phyloP scores from a whole-genome alignment of 2,329 filamentous ascomycete species.

The Apiospora sp. region DNA sequence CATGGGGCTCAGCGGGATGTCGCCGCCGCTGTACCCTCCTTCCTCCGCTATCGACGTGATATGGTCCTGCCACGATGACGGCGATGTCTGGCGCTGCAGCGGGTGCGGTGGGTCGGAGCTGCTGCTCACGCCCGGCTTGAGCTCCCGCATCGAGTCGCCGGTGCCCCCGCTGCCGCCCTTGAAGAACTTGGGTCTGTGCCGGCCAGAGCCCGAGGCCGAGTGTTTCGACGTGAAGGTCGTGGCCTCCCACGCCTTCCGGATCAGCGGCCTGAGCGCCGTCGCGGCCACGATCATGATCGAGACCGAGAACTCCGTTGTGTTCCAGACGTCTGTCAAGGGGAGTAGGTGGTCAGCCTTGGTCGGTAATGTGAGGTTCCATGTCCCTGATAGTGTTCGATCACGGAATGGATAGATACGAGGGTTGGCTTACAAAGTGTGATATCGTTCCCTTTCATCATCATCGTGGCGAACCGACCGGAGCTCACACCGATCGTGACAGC shows the following conservation, averaged over 20 bases:
- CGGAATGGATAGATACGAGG: not conserved
- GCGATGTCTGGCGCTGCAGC: not conserved
- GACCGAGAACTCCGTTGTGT: constrained; percentile 26
- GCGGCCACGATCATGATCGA: constrained; percentile 28
- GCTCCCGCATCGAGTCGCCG: not conserved
- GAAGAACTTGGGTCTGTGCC: not conserved
- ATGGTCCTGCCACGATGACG: not conserved
- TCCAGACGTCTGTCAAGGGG: constrained; percentile 26
- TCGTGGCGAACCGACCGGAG: constrained; percentile 28
- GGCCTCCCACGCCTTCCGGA: constrained; percentile 17
- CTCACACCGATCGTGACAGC: constrained; percentile 29
- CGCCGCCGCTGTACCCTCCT: not conserved
- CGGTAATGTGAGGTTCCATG: too few relatives aligned
- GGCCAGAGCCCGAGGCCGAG: not conserved
- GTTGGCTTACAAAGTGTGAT: constrained; percentile 27
- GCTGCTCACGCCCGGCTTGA: not conserved
- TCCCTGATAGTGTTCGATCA: too few relatives aligned
- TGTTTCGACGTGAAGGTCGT: not conserved
- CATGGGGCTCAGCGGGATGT: not conserved
- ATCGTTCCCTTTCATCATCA: constrained; percentile 28
- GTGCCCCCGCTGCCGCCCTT: not conserved
- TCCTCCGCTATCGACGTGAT: not conserved
- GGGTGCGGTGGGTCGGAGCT: not conserved
- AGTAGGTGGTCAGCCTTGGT: not conserved
- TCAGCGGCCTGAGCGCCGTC: constrained; percentile 28